phyloP scores from a whole-genome alignment of 1,139 yeast species.

The Suhomyces anneliseae region DNA sequence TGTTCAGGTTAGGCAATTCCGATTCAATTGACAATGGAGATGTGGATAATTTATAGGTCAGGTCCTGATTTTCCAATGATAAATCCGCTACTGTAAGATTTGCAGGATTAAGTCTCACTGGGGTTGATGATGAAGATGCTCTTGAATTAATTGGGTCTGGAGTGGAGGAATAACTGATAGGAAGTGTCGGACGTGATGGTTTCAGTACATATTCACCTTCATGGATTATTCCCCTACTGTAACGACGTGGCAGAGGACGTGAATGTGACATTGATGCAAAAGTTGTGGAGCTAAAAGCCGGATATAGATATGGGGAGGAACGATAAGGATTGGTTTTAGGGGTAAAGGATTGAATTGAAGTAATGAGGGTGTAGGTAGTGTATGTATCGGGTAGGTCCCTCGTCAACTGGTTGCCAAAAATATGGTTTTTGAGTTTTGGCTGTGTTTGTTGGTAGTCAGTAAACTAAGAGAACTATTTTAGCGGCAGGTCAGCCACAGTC shows the following conservation, averaged over 20 bases:
- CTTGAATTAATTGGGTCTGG: constrained; percentile 18
- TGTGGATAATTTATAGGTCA: constrained; percentile 1
- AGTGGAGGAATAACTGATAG: constrained; percentile 25
- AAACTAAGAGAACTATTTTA: too few relatives aligned
- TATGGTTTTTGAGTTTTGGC: too few relatives aligned
- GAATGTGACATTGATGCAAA: neutral
- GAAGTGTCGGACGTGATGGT: constrained; percentile 27
- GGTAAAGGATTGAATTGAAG: too few relatives aligned
- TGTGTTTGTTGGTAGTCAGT: too few relatives aligned
- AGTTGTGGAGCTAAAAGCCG: neutral
- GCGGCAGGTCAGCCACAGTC: too few relatives aligned
- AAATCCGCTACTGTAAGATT: constrained; percentile 12
- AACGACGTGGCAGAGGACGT: constrained; percentile 1
- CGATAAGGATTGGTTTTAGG: neutral
- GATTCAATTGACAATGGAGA: constrained; percentile 4
- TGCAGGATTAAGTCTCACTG: constrained; percentile 24
- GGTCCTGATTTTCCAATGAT: neutral
- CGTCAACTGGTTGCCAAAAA: too few relatives aligned
- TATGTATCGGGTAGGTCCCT: too few relatives aligned
- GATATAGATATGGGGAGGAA: neutral
- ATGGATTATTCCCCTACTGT: constrained; percentile 24
- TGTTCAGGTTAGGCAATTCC: neutral
- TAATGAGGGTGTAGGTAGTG: too few relatives aligned
- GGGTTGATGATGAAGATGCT: constrained; percentile 14
- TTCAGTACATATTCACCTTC: constrained; percentile 34